phyloP scores from a whole-genome alignment of 2,329 filamentous ascomycete species.

The Neofusicoccum ribis region DNA sequence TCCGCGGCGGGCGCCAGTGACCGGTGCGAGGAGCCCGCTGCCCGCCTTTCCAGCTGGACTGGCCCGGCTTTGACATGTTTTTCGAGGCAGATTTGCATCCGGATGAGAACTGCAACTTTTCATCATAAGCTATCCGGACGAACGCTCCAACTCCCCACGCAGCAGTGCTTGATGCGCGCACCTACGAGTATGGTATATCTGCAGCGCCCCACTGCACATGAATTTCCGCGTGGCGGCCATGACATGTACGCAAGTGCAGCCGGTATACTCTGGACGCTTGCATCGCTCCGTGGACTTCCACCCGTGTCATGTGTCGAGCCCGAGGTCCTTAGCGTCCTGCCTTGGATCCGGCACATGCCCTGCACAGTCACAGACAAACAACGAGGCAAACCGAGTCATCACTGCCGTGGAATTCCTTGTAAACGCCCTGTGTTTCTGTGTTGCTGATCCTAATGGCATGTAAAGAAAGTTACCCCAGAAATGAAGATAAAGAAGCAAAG shows the following conservation, averaged over 20 bases:
- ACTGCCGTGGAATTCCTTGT: not conserved
- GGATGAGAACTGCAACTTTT: no score
- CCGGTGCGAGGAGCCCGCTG: no score
- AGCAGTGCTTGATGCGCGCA: not conserved
- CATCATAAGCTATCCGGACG: no score
- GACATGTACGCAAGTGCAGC: no score
- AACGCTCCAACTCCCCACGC: no score
- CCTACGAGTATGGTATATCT: not conserved
- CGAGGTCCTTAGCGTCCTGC: not conserved
- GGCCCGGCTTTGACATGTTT: no score
- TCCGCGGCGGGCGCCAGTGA: no score
- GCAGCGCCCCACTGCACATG: no score
- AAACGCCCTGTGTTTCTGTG: not conserved
- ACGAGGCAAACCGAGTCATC: not conserved
- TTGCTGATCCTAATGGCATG: not conserved
- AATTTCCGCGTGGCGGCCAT: no score
- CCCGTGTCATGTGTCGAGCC: not conserved
- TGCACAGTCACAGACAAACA: not conserved
- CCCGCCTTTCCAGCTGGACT: no score
- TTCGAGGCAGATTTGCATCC: no score
- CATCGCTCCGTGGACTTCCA: not conserved
- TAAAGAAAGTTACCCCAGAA: not conserved
- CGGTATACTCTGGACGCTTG: no score
- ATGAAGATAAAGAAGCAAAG: conserved; percentile 15
- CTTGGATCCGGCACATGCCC: not conserved